Percentiles rank a stretch among this genome's conserved stretches.
Evolutionary conservation across 768 basidiomycete genomes (phyloP).

Genomic region (Auricularia sp.): DNA sequence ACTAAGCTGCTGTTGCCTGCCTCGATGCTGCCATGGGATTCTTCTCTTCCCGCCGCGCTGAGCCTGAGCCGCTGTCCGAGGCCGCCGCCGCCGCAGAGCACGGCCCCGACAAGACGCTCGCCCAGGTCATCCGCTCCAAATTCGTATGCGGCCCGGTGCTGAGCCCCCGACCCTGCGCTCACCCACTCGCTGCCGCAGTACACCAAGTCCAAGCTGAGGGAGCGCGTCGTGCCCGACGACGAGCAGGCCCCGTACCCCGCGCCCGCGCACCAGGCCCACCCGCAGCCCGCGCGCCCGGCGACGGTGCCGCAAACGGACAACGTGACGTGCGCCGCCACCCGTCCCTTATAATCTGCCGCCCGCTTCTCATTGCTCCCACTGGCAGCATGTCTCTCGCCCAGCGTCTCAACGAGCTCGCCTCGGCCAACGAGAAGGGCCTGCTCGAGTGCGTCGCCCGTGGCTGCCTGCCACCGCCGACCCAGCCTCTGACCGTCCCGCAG

Average conservation of each 20-base stretch:
- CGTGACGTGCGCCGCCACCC: slow-evolving; percentile 20
- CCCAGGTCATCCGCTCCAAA: slow-evolving; percentile 26
- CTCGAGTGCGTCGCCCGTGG: slow-evolving; percentile 41
- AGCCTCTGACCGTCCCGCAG: slow-evolving; percentile 25
- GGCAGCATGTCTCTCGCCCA: slow-evolving; percentile 65
- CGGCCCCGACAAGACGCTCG: not conserved
- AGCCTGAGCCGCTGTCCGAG: slow-evolving; percentile 12
- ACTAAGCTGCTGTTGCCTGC: not conserved
- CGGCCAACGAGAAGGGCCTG: slow-evolving; percentile 71
- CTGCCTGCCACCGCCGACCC: not conserved
- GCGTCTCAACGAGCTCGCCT: slow-evolving; percentile 68
- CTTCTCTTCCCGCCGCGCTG: slow-evolving; percentile 28
- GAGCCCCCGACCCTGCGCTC: slow-evolving; percentile 4
- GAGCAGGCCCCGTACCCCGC: not conserved
- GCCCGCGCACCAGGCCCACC: not conserved
- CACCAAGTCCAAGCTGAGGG: slow-evolving; percentile 22
- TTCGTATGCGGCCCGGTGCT: slow-evolving; percentile 20
- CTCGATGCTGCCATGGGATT: slow-evolving; percentile 23
- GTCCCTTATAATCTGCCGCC: slow-evolving; percentile 1
- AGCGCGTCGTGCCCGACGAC: slow-evolving; percentile 15
- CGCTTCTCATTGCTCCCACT: slow-evolving; percentile 9
- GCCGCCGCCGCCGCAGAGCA: not conserved
- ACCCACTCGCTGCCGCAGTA: slow-evolving; percentile 14
- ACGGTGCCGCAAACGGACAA: slow-evolving; percentile 18
- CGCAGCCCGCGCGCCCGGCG: not conserved